Evolutionary conservation across 192 early-diverging fungal species (phyloP).

Genomic region (Allomyces javanicus): DNA sequence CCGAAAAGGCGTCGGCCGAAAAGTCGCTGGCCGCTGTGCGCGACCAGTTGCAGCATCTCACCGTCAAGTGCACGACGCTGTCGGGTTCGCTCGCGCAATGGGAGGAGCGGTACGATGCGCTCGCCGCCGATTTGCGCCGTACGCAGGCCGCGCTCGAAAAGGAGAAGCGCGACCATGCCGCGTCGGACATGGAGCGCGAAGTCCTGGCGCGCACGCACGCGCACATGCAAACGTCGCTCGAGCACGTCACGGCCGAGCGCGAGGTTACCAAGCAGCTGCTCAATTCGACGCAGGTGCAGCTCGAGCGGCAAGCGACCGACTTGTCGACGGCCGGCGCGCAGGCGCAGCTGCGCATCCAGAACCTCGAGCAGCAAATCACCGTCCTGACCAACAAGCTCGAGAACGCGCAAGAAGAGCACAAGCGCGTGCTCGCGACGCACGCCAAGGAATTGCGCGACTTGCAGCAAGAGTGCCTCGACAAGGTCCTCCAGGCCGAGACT

Average conservation of each 20-base stretch:
- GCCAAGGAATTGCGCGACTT: conserved; percentile 7
- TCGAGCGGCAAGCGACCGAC: neutral
- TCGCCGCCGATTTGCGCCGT: neutral
- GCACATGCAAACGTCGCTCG: neutral
- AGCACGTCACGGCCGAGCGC: neutral
- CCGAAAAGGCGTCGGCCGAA: neutral
- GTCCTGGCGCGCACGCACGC: neutral
- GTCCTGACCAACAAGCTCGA: neutral
- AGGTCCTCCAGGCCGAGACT: neutral
- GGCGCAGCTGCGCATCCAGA: neutral
- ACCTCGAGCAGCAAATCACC: neutral
- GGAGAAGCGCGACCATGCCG: neutral
- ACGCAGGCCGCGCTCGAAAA: neutral
- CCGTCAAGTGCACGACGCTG: no score
- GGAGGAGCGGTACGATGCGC: neutral
- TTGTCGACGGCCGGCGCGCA: neutral
- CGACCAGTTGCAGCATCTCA: no score
- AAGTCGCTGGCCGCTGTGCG: no score
- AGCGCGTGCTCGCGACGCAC: conserved; percentile 18
- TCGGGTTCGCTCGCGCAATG: neutral
- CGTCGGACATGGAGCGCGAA: neutral
- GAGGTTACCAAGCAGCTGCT: neutral
- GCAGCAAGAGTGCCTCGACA: neutral
- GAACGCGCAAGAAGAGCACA: conserved; percentile 15
- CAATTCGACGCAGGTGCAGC: neutral